Evolutionary conservation across 768 basidiomycete species (phyloP).

Genomic region (Lactifluus volemus): DNA sequence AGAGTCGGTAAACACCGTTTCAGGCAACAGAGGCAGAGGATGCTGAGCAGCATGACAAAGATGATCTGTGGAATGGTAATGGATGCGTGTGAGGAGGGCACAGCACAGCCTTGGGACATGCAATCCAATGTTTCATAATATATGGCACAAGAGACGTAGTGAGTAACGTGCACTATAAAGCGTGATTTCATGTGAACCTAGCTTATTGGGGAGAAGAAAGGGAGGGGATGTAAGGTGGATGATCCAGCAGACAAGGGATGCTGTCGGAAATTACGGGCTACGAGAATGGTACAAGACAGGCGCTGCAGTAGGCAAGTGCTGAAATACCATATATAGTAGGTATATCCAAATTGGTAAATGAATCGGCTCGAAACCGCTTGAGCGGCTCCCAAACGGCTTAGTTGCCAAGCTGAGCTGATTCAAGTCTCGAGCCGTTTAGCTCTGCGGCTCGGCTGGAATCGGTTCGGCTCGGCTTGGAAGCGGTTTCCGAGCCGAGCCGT

Average conservation of each 20-base stretch:
- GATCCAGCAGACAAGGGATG: neutral
- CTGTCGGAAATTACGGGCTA: neutral
- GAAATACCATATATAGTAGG: too few relatives aligned
- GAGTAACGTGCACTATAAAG: neutral
- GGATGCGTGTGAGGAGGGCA: neutral
- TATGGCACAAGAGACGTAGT: neutral
- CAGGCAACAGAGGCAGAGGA: neutral
- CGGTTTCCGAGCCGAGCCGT: too few relatives aligned
- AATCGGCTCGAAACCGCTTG: too few relatives aligned
- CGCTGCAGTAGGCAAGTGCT: neutral
- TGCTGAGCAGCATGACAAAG: neutral
- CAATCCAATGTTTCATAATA: neutral
- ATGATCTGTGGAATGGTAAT: neutral
- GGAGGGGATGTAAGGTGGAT: neutral
- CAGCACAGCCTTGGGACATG: constrained; percentile 1
- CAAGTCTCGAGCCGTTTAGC: too few relatives aligned
- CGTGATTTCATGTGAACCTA: neutral
- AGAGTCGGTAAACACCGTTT: constrained; percentile 15
- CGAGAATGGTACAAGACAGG: constrained; percentile 12
- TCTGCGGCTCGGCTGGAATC: too few relatives aligned
- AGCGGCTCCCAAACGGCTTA: too few relatives aligned
- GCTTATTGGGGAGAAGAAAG: neutral
- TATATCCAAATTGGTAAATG: too few relatives aligned
- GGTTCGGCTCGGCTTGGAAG: too few relatives aligned
- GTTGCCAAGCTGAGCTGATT: too few relatives aligned